phyloP scores from a whole-genome alignment of 2,329 filamentous ascomycete species.

The Chaetomium sp. region DNA sequence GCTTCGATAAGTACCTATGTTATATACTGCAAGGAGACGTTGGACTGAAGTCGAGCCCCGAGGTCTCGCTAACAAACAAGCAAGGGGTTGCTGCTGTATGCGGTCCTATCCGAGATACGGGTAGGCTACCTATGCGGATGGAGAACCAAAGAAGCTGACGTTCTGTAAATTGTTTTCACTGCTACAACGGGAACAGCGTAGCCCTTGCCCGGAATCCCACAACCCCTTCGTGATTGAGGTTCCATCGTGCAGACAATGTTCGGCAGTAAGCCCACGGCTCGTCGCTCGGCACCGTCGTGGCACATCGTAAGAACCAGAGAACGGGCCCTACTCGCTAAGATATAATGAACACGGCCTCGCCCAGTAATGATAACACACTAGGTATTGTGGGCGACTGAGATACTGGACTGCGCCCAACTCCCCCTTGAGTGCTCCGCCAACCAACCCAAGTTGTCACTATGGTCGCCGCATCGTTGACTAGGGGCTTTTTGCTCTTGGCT shows the following conservation, averaged over 20 bases:
- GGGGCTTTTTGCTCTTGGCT: slow-evolving; percentile 17
- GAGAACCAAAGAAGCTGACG: not conserved
- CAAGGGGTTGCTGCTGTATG: not conserved
- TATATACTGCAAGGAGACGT: not conserved
- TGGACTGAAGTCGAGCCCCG: not conserved
- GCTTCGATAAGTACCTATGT: too few relatives aligned
- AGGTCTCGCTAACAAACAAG: not conserved
- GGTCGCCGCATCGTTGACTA: slow-evolving; percentile 1
- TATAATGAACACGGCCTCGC: not conserved
- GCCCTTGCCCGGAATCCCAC: not conserved
- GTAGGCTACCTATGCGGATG: not conserved
- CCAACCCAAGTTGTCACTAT: slow-evolving; percentile 7
- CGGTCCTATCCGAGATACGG: not conserved
- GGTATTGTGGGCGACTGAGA: not conserved
- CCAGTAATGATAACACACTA: not conserved
- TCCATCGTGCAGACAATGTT: not conserved
- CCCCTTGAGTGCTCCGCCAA: not conserved
- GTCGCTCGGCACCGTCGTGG: too few relatives aligned
- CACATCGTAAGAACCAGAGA: not conserved
- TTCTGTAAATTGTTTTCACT: slow-evolving; percentile 4
- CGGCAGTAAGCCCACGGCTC: slow-evolving; percentile 1
- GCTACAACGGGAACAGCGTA: not conserved
- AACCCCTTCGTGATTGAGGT: slow-evolving; percentile 1
- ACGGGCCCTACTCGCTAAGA: not conserved
- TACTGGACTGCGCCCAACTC: not conserved